Evolutionary conservation across 495 filamentous ascomycete species (phyloP).

Genomic region (Acidiella bohemica): DNA sequence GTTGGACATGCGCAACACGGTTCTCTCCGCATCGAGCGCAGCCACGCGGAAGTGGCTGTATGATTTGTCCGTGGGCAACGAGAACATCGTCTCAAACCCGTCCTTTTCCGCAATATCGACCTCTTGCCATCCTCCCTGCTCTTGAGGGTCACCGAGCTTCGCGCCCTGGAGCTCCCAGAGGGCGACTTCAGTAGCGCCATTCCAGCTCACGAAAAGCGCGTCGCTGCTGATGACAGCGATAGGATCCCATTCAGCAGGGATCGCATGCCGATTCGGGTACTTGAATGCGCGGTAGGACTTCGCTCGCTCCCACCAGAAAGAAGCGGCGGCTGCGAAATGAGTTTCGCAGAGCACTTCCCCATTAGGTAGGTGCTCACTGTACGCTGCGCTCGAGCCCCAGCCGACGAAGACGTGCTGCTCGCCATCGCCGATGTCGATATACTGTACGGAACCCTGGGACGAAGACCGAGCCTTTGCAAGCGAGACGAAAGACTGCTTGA

Average conservation of each 20-base stretch:
- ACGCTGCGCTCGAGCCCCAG: constrained; percentile 17
- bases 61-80: not conserved
- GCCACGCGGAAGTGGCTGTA: constrained; percentile 10
- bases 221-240: constrained; percentile 1
- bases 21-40: constrained; percentile 6
- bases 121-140: constrained; percentile 1
- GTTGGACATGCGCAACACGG: constrained; percentile 7
- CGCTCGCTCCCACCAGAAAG: constrained; percentile 11
- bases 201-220: constrained; percentile 17
- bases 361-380: constrained; percentile 10
- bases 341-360: constrained; percentile 19
- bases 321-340: constrained; percentile 17
- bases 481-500: constrained; percentile 11
- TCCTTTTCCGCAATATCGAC: constrained; percentile 6
- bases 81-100: constrained; percentile 7
- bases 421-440: constrained; percentile 15
- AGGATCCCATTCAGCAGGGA: constrained; percentile 8
- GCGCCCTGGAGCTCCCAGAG: constrained; percentile 17
- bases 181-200: constrained; percentile 17
- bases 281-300: constrained; percentile 20
- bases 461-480: constrained; percentile 8
- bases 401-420: constrained; percentile 20
- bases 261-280: constrained; percentile 4
- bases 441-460: constrained; percentile 22
- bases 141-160: not conserved